Evolutionary conservation across 768 basidiomycete genomes (phyloP).

Genomic region (Phaeotremella fagi): DNA sequence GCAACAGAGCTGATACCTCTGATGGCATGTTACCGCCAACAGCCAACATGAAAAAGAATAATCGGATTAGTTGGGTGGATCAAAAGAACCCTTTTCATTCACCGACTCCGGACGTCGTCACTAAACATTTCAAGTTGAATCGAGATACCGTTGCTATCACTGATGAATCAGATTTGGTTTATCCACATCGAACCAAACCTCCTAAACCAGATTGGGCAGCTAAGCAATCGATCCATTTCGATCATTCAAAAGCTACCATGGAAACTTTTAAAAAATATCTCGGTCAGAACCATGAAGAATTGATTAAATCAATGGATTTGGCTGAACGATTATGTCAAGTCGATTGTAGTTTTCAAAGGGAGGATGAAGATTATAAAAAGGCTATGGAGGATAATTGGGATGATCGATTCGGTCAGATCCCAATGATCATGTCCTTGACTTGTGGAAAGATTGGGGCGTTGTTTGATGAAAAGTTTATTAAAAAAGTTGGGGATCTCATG

Average conservation of each 20-base stretch:
- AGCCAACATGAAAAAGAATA: conserved; percentile 3
- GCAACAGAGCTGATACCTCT: neutral
- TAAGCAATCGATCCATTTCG: neutral
- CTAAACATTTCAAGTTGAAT: conserved; percentile 6
- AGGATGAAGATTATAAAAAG: neutral
- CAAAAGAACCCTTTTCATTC: neutral
- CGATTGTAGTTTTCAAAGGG: conserved; percentile 1
- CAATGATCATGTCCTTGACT: neutral
- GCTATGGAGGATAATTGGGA: conserved; percentile 16
- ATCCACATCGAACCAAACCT: neutral
- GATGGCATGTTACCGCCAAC: conserved; percentile 5
- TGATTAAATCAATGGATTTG: conserved; percentile 1
- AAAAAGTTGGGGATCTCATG: neutral
- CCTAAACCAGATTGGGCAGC: neutral
- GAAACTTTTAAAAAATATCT: neutral
- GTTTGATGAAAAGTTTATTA: neutral
- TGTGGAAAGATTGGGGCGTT: neutral
- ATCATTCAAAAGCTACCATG: neutral
- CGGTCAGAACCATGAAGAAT: neutral
- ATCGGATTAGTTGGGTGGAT: neutral
- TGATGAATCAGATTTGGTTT: conserved; percentile 1
- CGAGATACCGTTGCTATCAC: conserved; percentile 1
- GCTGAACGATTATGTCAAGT: conserved; percentile 1
- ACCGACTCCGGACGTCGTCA: neutral
- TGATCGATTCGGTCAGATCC: conserved; percentile 7